Conservation (phyloP, 345 rosid genomes). For the Mangifera indica region DNA sequence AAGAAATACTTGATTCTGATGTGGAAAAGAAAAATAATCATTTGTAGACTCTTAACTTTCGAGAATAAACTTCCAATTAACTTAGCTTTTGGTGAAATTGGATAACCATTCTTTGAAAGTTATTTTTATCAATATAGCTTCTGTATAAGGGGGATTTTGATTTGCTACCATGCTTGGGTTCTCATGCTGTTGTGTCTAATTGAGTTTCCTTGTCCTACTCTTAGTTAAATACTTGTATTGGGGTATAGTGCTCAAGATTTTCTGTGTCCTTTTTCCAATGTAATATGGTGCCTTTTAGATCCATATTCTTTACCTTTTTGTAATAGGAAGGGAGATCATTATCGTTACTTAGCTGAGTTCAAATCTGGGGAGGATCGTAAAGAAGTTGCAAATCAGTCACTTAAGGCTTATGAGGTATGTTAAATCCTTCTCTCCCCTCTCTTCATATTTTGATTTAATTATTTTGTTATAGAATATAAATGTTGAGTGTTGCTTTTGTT, state of each 20-base stretch:
- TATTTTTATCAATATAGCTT: too few relatives aligned
- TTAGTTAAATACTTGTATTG: background rate
- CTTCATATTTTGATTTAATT: background rate
- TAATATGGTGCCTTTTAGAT: background rate
- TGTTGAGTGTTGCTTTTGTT: background rate
- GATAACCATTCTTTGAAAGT: background rate
- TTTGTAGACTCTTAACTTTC: background rate
- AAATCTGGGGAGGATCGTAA: slow-evolving; percentile 43
- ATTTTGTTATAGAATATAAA: background rate
- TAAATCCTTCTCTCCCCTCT: background rate
- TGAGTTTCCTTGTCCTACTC: background rate
- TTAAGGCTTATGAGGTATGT: slow-evolving; percentile 56
- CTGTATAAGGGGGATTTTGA: background rate
- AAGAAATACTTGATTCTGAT: background rate
- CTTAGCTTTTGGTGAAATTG: background rate
- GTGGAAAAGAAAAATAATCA: background rate
- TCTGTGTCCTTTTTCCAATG: background rate
- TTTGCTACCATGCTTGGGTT: background rate
- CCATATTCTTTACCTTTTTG: background rate
- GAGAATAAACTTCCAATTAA: background rate
- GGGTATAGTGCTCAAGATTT: background rate
- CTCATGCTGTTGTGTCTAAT: background rate
- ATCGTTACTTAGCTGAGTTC: slow-evolving; percentile 55
- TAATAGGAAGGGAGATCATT: slow-evolving; percentile 60
- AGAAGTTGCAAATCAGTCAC: slow-evolving; percentile 56